A percentile compares a stretch with the other conserved stretches of the same genome.
These are phyloP conservation scores for Earliella scabrosa DNA, from an alignment of 1,284 basidiomycete species.

Conservation along the genomic window DNA sequence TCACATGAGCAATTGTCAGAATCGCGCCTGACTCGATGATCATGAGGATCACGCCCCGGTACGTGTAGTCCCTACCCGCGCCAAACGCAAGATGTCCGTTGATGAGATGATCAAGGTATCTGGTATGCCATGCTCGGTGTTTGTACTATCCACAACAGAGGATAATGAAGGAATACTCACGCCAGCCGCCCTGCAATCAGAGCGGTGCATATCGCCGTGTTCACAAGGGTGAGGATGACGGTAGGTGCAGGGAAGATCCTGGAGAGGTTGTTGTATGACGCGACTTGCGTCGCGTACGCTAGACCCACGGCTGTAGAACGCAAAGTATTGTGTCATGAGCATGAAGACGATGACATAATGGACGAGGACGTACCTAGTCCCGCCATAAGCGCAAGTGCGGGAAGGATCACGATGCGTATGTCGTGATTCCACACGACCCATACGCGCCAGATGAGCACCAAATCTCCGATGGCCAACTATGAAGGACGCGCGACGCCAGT, in stretches of 20 bases:
- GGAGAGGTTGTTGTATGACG: slow-evolving; percentile 2
- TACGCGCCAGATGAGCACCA: slow-evolving; percentile 11
- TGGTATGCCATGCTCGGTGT: background rate
- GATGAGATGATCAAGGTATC: slow-evolving; percentile 9
- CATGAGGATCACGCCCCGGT: slow-evolving; percentile 6
- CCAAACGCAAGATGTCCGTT: slow-evolving; percentile 10
- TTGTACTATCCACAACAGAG: background rate
- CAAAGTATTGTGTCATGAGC: too few relatives aligned
- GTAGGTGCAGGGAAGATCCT: slow-evolving; percentile 10
- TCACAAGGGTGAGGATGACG: slow-evolving; percentile 1
- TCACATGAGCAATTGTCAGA: slow-evolving; percentile 9
- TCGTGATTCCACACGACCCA: slow-evolving; percentile 15
- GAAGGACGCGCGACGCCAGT: background rate
- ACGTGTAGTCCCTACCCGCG: background rate
- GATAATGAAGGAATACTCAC: background rate
- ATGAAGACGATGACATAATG: too few relatives aligned
- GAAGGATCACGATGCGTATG: slow-evolving; percentile 1
- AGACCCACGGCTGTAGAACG: slow-evolving; percentile 2
- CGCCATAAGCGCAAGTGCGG: background rate
- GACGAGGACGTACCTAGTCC: slow-evolving; percentile 1
- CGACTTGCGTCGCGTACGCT: background rate
- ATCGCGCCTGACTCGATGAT: slow-evolving; percentile 15
- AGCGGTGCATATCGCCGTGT: slow-evolving; percentile 8
- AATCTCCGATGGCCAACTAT: slow-evolving; percentile 4
- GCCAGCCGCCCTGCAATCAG: slow-evolving; percentile 12